These are phyloP conservation scores for Emmonsiellopsis sp. DNA, from an alignment of 2,329 filamentous ascomycete genomes.

Conservation along the genomic window DNA sequence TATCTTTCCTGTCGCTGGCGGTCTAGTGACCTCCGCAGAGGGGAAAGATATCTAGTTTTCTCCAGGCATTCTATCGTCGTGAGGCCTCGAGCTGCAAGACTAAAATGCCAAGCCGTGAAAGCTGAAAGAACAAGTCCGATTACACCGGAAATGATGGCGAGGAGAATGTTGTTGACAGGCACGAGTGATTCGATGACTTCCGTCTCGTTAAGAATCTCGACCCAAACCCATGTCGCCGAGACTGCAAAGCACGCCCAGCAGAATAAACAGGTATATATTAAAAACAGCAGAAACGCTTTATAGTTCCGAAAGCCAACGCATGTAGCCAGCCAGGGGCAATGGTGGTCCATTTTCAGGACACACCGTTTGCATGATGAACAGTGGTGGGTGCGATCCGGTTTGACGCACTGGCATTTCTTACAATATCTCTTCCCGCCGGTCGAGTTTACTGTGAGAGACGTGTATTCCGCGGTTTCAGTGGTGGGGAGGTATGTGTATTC, in stretches of 20 bases:
- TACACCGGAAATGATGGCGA: conserved; percentile 79
- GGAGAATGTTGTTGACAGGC: conserved; percentile 83
- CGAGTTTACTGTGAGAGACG: conserved; percentile 84
- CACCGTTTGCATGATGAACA: conserved; percentile 91
- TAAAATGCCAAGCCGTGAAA: conserved; percentile 88
- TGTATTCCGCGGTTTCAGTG: conserved; percentile 52
- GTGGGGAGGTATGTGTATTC: conserved; percentile 73
- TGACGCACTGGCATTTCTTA: conserved; percentile 92
- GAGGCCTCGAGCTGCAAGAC: conserved; percentile 66
- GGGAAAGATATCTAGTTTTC: conserved; percentile 86
- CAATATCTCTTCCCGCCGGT: conserved; percentile 82
- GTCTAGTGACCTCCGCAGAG: conserved; percentile 62
- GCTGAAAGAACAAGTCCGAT: conserved; percentile 81
- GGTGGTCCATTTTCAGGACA: conserved; percentile 98
- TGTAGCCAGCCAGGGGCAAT: conserved; percentile 95
- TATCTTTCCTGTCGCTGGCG: conserved; percentile 44
- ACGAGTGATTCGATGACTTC: conserved; percentile 66
- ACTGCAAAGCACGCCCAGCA: conserved; percentile 74
- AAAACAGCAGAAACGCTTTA: conserved; percentile 87
- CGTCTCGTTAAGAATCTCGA: conserved; percentile 63
- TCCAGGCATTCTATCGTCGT: conserved; percentile 96
- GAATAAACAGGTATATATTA: conserved; percentile 81
- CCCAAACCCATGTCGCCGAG: conserved; percentile 73
- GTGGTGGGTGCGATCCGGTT: conserved; percentile 93
- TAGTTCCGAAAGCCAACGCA: conserved; percentile 93